Percentiles rank a stretch among this genome's conserved stretches.
These are phyloP conservation scores for Bretziella fagacearum DNA, from an alignment of 2,329 filamentous ascomycete genomes.

Conservation along the genomic window DNA sequence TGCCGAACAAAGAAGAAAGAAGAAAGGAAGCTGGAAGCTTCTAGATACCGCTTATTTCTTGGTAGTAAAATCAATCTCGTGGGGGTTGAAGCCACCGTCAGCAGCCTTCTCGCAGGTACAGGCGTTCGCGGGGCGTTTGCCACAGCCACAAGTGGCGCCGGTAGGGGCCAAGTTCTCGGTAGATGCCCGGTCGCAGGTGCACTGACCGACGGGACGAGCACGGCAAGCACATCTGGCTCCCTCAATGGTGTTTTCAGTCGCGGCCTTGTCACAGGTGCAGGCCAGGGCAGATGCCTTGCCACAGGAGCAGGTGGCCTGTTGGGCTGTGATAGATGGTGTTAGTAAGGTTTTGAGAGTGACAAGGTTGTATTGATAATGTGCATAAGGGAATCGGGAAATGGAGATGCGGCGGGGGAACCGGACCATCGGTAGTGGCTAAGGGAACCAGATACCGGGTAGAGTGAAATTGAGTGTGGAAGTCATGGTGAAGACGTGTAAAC, in stretches of 20 bases:
- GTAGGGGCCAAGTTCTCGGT: conserved; percentile 48
- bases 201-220: conserved; percentile 59
- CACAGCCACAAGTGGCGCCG: conserved; percentile 58
- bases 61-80: conserved; percentile 81
- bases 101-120: conserved; percentile 72
- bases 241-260: conserved; percentile 53
- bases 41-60: conserved; percentile 27
- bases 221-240: conserved; percentile 73
- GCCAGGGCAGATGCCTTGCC: conserved; percentile 73
- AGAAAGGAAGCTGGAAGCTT: not conserved
- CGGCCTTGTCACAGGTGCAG: conserved; percentile 68
- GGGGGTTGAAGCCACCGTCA: conserved; percentile 43
- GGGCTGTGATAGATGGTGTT: conserved; percentile 26
- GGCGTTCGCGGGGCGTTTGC: conserved; percentile 49
- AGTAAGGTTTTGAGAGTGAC: not conserved
- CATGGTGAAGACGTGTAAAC: conserved; percentile 19
- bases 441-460: not conserved
- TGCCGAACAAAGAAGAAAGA: too few relatives aligned
- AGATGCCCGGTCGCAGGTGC: conserved; percentile 59
- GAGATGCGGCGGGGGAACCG: not conserved
- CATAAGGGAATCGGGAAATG: conserved; percentile 4
- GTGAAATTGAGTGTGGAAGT: not conserved
- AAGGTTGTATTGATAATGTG: conserved; percentile 8
- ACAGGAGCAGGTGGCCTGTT: conserved; percentile 66
- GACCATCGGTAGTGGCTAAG: not conserved